These are phyloP conservation scores for Gracilariopsis chorda DNA, from an alignment of 23 red algal genomes.

Conservation along the genomic window DNA sequence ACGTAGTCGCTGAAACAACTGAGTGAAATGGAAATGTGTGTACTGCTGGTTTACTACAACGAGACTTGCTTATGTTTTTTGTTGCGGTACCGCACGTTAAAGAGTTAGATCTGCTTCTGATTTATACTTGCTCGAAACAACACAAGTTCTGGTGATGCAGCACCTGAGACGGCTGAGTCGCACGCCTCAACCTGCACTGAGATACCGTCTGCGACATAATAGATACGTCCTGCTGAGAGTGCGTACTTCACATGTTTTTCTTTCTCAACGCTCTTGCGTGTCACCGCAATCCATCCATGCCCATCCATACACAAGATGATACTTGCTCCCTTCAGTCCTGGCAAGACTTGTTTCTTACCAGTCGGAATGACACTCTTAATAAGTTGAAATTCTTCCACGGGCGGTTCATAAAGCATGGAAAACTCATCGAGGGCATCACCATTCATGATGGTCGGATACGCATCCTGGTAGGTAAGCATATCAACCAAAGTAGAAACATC, in stretches of 20 bases:
- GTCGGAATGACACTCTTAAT: constrained; percentile 11
- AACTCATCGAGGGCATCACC: constrained; percentile 16
- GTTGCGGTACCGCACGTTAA: neutral
- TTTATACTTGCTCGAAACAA: constrained; percentile 39
- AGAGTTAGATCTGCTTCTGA: neutral
- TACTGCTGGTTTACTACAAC: constrained; percentile 17
- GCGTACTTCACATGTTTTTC: neutral
- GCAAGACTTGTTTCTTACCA: neutral
- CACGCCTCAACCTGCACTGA: constrained; percentile 3
- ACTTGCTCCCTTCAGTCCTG: neutral
- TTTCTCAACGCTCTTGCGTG: neutral
- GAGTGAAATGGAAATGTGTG: neutral
- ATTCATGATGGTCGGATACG: constrained; percentile 25
- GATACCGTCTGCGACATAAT: constrained; percentile 37
- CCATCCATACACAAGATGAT: constrained; percentile 54
- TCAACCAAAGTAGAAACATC: constrained; percentile 81
- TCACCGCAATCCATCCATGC: neutral
- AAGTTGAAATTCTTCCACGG: constrained; percentile 74
- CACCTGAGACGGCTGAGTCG: neutral
- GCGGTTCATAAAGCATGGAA: constrained; percentile 53
- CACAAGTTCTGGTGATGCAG: constrained; percentile 22
- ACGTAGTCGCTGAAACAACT: constrained; percentile 22
- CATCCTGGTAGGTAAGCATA: constrained; percentile 90
- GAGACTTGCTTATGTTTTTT: too few species aligned
- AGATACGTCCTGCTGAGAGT: constrained; percentile 44